phyloP scores from a whole-genome alignment of 257 asterid genomes.

The Mitragyna speciosa region DNA sequence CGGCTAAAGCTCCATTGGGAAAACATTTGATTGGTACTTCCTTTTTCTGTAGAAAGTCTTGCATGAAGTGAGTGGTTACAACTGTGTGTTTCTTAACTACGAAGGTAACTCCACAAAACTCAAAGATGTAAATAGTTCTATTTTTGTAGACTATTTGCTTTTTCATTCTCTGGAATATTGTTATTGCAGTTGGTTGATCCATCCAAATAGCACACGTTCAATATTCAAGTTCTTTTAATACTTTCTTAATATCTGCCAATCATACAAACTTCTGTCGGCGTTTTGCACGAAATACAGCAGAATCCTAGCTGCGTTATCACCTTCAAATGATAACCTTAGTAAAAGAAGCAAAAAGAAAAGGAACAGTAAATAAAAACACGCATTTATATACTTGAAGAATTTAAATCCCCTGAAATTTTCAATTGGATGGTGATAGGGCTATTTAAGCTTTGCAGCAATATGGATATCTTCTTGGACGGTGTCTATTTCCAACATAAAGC shows the following conservation, averaged over 20 bases:
- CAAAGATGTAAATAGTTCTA: not conserved
- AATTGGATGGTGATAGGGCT: not conserved
- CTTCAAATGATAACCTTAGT: not conserved
- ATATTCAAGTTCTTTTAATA: not conserved
- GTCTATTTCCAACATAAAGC: slow-evolving; percentile 5
- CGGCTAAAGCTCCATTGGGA: not conserved
- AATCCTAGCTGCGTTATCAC: not conserved
- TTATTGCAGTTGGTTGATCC: not conserved
- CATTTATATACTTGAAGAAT: not conserved
- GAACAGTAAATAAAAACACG: not conserved
- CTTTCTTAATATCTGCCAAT: no score
- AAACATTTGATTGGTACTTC: not conserved
- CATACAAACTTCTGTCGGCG: no score
- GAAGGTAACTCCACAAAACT: not conserved
- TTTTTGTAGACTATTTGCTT: no score
- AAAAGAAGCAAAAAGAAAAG: not conserved
- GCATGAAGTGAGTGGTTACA: not conserved
- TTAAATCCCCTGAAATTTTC: not conserved
- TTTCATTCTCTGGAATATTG: not conserved
- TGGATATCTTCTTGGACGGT: not conserved
- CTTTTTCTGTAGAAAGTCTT: not conserved
- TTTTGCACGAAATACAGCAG: not conserved
- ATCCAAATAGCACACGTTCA: not conserved
- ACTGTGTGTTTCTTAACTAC: not conserved
- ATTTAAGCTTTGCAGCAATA: slow-evolving; percentile 10